These are phyloP conservation scores for Penicillium mononematosum DNA, from an alignment of 495 filamentous ascomycete genomes.

Conservation along the genomic window DNA sequence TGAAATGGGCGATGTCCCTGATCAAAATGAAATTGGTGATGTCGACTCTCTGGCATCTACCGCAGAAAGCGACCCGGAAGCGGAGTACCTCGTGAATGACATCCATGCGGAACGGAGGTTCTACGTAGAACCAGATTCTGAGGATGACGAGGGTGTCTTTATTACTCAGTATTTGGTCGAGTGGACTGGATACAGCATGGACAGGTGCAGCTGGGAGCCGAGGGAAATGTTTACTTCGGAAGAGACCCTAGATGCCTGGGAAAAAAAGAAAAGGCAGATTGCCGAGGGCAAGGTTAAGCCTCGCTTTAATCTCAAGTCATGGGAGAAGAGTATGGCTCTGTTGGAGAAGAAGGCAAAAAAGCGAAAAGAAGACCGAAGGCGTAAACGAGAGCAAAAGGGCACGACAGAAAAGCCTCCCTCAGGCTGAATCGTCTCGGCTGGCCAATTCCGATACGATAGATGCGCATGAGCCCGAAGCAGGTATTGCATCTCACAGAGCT, in stretches of 20 bases:
- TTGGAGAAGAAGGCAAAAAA: constrained; percentile 25
- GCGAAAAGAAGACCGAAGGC: constrained; percentile 3
- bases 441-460: neutral
- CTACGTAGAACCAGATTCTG: constrained; percentile 1
- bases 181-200: constrained; percentile 60
- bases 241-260: constrained; percentile 53
- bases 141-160: constrained; percentile 1
- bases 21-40: constrained; percentile 42
- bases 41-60: constrained; percentile 64
- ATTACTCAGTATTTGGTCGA: constrained; percentile 56
- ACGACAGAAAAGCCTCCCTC: neutral
- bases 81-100: constrained; percentile 46
- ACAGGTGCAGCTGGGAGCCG: constrained; percentile 65
- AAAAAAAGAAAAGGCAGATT: constrained; percentile 47
- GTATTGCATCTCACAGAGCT: neutral
- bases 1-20: constrained; percentile 25
- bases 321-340: constrained; percentile 31
- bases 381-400: neutral
- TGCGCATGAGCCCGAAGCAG: neutral
- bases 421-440: neutral
- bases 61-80: constrained; percentile 34
- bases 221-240: constrained; percentile 49
- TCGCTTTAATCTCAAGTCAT: constrained; percentile 52
- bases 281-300: constrained; percentile 32
- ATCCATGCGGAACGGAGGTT: constrained; percentile 48